Evolutionary conservation across 352 stramenopile genomes (phyloP), one percentile per base, ranked within the genome.

Genomic region (Globisporangium ultimum): DNA sequence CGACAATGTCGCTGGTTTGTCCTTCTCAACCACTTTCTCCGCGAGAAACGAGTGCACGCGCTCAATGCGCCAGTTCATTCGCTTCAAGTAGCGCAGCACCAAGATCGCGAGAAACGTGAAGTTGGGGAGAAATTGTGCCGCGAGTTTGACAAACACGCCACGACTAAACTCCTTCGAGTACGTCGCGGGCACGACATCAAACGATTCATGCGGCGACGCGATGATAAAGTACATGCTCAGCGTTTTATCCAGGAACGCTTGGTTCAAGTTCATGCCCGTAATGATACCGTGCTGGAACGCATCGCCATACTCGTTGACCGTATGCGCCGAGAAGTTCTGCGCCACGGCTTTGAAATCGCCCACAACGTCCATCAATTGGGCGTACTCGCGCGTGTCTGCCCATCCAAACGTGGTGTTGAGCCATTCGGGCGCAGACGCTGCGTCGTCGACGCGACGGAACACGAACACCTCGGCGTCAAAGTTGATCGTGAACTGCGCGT

Each of bases 211-310:
- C 1, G 84, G 84, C 22, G 84, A 68, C 0, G 80, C 74, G 10
- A 94, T 48, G 36, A 90, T 81, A 49, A 94, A 91, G 72, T 96
- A 96, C 83, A 94, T 93, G 56, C 71, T 90, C 17, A 84, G 50
- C 43, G 79, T 84, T 7, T 71, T 76, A 57, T 88, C 82, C 15
- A 67, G 81, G 59, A 82, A 89, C 42, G 66, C 76, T 34, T 77
- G 69, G 4, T 50, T 54, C 4, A 90, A 48, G 50, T 94, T 96
- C 21, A 61, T 60, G 12, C 83, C 87, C 1, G 76, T 87, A 48
- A 89, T 65, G 49, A 92, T 61, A 8, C 81, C 82, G 20, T 53
- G 55, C 1, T 68, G 68, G 40, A 87, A 74, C 14, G 81, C 74
- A 47, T 92, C 83, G 38, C 78, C 78, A 56, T 92, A 91, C 51